Evolutionary conservation across 371 early-diverging fungal genomes (phyloP).

Genomic region (Hamiltosporidium tvaerminnensis): DNA sequence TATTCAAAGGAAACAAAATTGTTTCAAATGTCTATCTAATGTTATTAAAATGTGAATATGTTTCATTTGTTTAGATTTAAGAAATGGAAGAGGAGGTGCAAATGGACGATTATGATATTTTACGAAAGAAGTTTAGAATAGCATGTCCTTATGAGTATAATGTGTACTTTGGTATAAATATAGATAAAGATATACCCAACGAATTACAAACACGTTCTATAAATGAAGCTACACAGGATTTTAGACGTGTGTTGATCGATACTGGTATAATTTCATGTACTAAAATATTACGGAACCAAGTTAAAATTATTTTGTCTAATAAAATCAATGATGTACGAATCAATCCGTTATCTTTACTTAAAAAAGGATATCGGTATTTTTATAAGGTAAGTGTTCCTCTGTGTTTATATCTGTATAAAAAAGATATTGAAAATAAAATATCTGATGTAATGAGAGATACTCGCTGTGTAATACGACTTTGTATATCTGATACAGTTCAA

Average conservation of each 20-base stretch:
- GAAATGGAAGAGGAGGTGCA: too few species aligned
- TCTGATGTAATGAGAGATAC: constrained; percentile 2
- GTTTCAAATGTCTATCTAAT: too few species aligned
- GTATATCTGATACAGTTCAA: constrained; percentile 7
- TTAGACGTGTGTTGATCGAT: not conserved
- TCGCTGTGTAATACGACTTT: constrained; percentile 2
- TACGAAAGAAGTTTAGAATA: too few species aligned
- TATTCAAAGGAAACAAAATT: too few species aligned
- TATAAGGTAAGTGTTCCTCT: constrained; percentile 9
- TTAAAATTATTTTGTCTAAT: not conserved
- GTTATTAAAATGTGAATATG: too few species aligned
- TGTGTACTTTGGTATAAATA: too few species aligned
- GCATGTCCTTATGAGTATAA: too few species aligned
- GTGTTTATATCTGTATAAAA: constrained; percentile 9
- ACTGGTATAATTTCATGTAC: not conserved
- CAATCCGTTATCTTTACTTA: not conserved
- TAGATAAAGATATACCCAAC: not conserved
- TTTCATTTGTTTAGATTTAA: too few species aligned
- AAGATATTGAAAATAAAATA: constrained; percentile 4
- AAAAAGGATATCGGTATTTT: constrained; percentile 4
- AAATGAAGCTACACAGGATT: not conserved
- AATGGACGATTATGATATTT: too few species aligned
- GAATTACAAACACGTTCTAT: not conserved
- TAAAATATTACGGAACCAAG: not conserved
- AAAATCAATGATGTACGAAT: not conserved